A percentile compares a stretch with the other conserved stretches of the same genome.
Evolutionary conservation across 345 rosid genomes (phyloP).

Genomic region (Lenwebbia sp.): DNA sequence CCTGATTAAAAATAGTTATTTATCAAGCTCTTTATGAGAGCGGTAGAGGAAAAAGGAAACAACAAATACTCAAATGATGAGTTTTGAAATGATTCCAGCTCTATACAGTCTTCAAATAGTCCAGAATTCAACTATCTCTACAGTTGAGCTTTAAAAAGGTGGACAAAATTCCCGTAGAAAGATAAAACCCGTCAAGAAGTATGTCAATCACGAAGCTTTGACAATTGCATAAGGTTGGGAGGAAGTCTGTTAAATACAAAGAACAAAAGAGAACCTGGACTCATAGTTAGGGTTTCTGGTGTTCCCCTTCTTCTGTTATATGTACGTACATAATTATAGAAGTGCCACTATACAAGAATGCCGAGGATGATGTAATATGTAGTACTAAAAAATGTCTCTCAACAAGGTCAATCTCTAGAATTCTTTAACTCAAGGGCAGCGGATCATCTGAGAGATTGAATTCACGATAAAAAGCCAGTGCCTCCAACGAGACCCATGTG

Average conservation of each 20-base stretch:
- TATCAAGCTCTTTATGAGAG: neutral
- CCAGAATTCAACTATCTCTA: neutral
- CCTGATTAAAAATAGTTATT: slow-evolving; percentile 18
- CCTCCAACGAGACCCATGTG: neutral
- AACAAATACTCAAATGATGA: neutral
- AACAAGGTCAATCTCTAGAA: neutral
- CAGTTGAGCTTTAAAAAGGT: neutral
- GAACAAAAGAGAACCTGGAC: neutral
- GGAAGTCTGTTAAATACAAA: neutral
- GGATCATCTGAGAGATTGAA: neutral
- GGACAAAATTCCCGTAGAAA: neutral
- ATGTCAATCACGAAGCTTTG: neutral
- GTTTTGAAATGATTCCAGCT: neutral
- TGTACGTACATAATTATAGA: neutral
- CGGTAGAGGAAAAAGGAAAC: neutral
- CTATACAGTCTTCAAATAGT: neutral
- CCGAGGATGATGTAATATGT: neutral
- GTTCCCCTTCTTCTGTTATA: neutral
- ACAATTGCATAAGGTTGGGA: neutral
- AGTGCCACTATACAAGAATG: neutral
- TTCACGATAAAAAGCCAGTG: neutral
- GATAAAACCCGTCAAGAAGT: neutral
- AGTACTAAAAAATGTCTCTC: neutral
- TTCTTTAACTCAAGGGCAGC: neutral
- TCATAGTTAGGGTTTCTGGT: neutral